Percentiles rank a stretch among this genome's conserved stretches.
Evolutionary conservation across 2,329 filamentous ascomycete genomes (phyloP).

Genomic region (Ustulina deusta): DNA sequence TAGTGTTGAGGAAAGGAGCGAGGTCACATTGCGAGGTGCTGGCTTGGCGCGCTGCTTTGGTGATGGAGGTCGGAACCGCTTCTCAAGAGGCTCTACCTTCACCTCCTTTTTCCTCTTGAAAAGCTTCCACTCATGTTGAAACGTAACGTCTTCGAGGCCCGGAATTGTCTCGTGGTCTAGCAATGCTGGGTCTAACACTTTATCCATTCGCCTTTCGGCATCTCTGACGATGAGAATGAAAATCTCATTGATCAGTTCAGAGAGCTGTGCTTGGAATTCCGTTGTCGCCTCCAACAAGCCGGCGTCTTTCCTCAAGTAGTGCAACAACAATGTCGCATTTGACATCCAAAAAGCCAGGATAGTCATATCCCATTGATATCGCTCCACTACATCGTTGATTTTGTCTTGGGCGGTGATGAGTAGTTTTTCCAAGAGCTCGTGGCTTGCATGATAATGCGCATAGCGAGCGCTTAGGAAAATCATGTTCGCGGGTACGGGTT

Average conservation of each 20-base stretch:
- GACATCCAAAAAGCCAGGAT: slow-evolving; percentile 99
- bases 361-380: slow-evolving; percentile 99
- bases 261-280: slow-evolving; percentile 91
- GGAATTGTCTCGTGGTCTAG: slow-evolving; percentile 98
- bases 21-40: slow-evolving; percentile 94
- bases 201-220: slow-evolving; percentile 94
- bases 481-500: slow-evolving; percentile 96
- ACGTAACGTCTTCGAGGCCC: slow-evolving; percentile 94
- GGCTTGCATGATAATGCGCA: slow-evolving; percentile 93
- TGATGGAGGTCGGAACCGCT: slow-evolving; percentile 90
- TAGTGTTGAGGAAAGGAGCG: slow-evolving; percentile 91
- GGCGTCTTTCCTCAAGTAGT: slow-evolving; percentile 95
- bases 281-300: slow-evolving; percentile 84
- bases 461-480: slow-evolving; percentile 96
- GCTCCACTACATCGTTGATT: slow-evolving; percentile 97
- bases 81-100: slow-evolving; percentile 90
- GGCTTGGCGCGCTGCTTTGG: slow-evolving; percentile 93
- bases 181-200: slow-evolving; percentile 92
- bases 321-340: slow-evolving; percentile 92
- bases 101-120: slow-evolving; percentile 92
- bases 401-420: slow-evolving; percentile 91
- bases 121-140: slow-evolving; percentile 98
- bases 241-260: slow-evolving; percentile 96
- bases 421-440: slow-evolving; percentile 83
- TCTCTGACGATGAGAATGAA: slow-evolving; percentile 98